Evolutionary conservation across 768 basidiomycete genomes (phyloP), one percentile per base, ranked within the genome.

Genomic region (Mycena belliarum): DNA sequence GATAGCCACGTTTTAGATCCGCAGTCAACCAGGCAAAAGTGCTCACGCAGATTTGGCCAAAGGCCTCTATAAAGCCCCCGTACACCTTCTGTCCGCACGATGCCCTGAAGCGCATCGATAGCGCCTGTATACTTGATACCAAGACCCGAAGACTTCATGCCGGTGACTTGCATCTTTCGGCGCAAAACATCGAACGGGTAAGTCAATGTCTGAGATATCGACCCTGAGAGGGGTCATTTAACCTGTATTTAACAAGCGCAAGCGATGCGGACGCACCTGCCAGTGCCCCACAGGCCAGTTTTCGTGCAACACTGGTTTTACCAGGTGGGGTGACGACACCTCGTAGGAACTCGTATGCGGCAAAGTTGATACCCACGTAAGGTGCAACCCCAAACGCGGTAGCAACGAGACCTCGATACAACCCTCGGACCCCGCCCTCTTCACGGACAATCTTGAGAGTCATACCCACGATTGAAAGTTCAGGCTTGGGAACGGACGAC

Each of bases 111-210:
- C 10, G 92, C 94, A 70, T 95, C 88, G 32, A 93, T 56, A 7
- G 93, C 95, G 10, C 92, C 91, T 41, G 74, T 85, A 72, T 94
- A 95, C 71, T 86, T 85, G 64, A 85, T 75, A 44, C 81, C 79
- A 59, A 84, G 68, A 14, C 79, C 76, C 18, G 80, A 81, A 14
- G 74, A 77, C 64, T 81, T 73, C 86, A 95, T 88, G 14, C 93
- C 93, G 6, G 85, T 82, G 57, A 96, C 91, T 71, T 98, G 96
- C 89, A 98, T 94, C 79, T 98, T 96, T 59, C 96, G 82, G 45
- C 96, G 82, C 57, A 98, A 73, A 6, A 98, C 92, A 70, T 99
- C 96, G 66, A 97, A 92, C 10, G 96, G 96, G 70, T 96, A 98
- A 6, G 95, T 98, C 65, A 98, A 73, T 48, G 94, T 93, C 72